Evolutionary conservation across 169 alveolate genomes (phyloP), one percentile per base, ranked within the genome.

Genomic region (Fabrea salina): DNA sequence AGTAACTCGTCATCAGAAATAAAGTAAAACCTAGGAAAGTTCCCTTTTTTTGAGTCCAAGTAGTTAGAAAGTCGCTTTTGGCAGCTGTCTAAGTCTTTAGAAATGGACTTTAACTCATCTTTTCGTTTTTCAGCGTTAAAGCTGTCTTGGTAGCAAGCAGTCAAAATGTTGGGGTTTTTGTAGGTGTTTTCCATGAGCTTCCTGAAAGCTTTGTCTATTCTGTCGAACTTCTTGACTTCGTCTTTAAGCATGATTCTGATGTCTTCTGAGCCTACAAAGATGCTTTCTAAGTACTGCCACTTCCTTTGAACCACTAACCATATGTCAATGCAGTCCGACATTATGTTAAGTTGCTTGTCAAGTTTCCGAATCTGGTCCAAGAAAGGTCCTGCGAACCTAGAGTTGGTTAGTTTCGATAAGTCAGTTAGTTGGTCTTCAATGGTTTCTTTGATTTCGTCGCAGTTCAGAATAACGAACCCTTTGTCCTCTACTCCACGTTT

Each of bases 201-300:
- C 74, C 86, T 90, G 82, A 94, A 94, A 39, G 86, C 88, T 53
- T 89, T 90, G 79, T 95, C 96, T 35, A 92, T 92, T 61, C 87
- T 88, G 70, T 90, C 96, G 83, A 94, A 95, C 82, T 92, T 95
- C 85, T 97, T 96, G 11, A 98, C 96, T 87, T 95, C 98, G 79
- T 97, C 97, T n/a, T 96, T 95, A 54, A 97, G 86, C 88, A 95
- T 94, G 87, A 92, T 84, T 58, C 97, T 92, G 59, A 97, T 96
- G 90, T 97, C 99, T 85, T 94, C 96, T 59, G 95, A 86, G 30
- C 96, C 98, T 27, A 92, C 94, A 84, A 96, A 97, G 76, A 96
- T 95, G 82, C 97, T 89, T 86, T 96, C 98, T 49, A 97, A 86
- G 86, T 97, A 95, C 91, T 93, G 91, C 98, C 98, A 95, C 84